phyloP scores from a whole-genome alignment of 2,329 filamentous ascomycete species.

The Achaetomium macrosporum region DNA sequence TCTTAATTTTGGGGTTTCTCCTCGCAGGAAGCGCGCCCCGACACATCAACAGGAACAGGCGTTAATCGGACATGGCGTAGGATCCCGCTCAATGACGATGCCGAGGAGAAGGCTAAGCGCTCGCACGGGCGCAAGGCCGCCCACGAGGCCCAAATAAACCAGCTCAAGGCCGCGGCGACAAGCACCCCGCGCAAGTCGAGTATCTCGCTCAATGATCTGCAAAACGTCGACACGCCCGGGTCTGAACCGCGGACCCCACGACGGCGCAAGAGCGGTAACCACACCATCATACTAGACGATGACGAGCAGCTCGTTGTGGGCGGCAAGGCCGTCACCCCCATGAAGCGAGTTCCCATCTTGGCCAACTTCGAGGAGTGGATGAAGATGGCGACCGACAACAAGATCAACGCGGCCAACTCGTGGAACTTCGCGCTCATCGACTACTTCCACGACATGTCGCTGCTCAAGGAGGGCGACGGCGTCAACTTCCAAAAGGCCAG shows the following conservation, averaged over 20 bases:
- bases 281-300: conserved; percentile 33
- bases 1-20: neutral
- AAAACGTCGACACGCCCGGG: conserved; percentile 47
- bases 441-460: conserved; percentile 98
- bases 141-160: conserved; percentile 86
- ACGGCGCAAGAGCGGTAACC: conserved; percentile 32
- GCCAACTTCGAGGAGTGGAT: conserved; percentile 99
- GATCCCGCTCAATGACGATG: conserved; percentile 95
- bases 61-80: conserved; percentile 38
- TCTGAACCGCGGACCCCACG: conserved; percentile 53
- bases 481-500: conserved; percentile 99
- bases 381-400: conserved; percentile 99
- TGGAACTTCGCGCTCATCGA: conserved; percentile 99
- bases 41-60: neutral
- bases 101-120: conserved; percentile 81
- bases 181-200: conserved; percentile 63
- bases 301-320: conserved; percentile 60
- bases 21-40: neutral
- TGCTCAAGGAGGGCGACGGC: conserved; percentile 90
- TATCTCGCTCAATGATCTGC: conserved; percentile 52
- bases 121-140: conserved; percentile 81
- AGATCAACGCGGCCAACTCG: conserved; percentile 95
- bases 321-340: conserved; percentile 77
- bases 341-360: conserved; percentile 91
- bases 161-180: conserved; percentile 72